These are phyloP conservation scores for Alternaria sp. DNA, from an alignment of 2,329 filamentous ascomycete species.

Conservation along the genomic window DNA sequence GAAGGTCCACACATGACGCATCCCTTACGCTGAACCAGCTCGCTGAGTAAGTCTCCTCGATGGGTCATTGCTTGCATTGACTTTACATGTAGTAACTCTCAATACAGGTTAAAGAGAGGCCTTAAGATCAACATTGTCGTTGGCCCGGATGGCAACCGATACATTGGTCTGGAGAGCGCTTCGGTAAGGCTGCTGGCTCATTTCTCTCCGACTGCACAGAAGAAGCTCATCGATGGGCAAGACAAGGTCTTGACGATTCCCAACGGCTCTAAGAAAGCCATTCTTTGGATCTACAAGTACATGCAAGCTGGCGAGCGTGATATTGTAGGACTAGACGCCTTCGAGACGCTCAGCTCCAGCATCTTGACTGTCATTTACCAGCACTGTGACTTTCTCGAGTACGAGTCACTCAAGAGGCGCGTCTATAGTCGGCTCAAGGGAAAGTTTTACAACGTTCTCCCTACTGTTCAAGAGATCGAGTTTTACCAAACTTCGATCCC, in stretches of 20 bases:
- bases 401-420: conserved; percentile 15
- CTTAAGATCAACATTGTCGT: conserved; percentile 25
- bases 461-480: conserved; percentile 17
- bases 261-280: conserved; percentile 20
- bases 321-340: conserved; percentile 1
- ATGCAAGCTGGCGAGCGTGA: conserved; percentile 32
- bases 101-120: conserved; percentile 23
- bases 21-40: conserved; percentile 2
- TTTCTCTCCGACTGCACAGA: conserved; percentile 25
- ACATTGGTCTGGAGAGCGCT: conserved; percentile 31
- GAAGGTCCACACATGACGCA: not conserved
- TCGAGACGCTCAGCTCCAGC: conserved; percentile 20
- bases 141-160: conserved; percentile 20
- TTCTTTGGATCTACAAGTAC: conserved; percentile 36
- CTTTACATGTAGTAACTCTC: not conserved
- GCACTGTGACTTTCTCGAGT: conserved; percentile 29
- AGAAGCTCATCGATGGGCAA: conserved; percentile 19
- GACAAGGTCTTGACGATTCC: conserved; percentile 18
- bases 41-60: conserved; percentile 2
- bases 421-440: conserved; percentile 15
- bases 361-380: conserved; percentile 24
- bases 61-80: fast-evolving
- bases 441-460: conserved; percentile 12
- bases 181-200: conserved; percentile 25
- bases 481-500: conserved; percentile 17